Evolutionary conservation across 1,284 basidiomycete species (phyloP).

Genomic region (Cryptococcus sp.): DNA sequence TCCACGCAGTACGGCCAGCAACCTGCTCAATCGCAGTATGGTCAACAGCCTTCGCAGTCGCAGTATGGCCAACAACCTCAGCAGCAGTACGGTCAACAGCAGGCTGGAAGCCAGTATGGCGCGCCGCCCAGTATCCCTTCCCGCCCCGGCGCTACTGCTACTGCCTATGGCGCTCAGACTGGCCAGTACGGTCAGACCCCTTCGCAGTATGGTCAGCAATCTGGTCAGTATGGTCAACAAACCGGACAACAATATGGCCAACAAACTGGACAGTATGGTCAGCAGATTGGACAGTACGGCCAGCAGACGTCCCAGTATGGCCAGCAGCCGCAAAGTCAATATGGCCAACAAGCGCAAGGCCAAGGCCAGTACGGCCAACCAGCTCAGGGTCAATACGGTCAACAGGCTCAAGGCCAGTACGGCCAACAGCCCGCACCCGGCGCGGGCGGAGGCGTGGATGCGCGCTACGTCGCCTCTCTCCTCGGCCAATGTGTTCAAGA

Average conservation of each 20-base stretch:
- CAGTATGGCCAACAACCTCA: slow-evolving; percentile 3
- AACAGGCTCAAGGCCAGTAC: slow-evolving; percentile 11
- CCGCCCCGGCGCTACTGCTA: background rate
- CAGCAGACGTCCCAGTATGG: slow-evolving; percentile 35
- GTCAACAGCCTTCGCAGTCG: slow-evolving; percentile 3
- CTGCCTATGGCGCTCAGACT: background rate
- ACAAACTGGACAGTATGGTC: slow-evolving; percentile 9
- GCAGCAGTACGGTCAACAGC: background rate
- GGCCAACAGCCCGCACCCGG: slow-evolving; percentile 16
- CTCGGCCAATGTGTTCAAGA: slow-evolving; percentile 52
- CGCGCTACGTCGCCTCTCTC: slow-evolving; percentile 31
- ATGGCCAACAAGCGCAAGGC: slow-evolving; percentile 28
- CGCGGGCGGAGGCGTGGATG: slow-evolving; percentile 27
- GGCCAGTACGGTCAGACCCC: slow-evolving; percentile 12
- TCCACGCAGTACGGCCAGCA: slow-evolving; percentile 12
- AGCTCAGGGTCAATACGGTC: slow-evolving; percentile 9
- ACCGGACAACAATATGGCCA: slow-evolving; percentile 25
- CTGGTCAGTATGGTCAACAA: slow-evolving; percentile 21
- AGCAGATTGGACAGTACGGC: slow-evolving; percentile 26
- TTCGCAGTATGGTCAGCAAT: slow-evolving; percentile 12
- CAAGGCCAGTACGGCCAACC: slow-evolving; percentile 19
- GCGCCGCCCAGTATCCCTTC: background rate
- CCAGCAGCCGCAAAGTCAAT: slow-evolving; percentile 26
- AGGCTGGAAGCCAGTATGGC: background rate
- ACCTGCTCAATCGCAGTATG: slow-evolving; percentile 7